These are phyloP conservation scores for Lichtheimia hyalospora DNA, from an alignment of 371 early-diverging fungal genomes.

Conservation along the genomic window DNA sequence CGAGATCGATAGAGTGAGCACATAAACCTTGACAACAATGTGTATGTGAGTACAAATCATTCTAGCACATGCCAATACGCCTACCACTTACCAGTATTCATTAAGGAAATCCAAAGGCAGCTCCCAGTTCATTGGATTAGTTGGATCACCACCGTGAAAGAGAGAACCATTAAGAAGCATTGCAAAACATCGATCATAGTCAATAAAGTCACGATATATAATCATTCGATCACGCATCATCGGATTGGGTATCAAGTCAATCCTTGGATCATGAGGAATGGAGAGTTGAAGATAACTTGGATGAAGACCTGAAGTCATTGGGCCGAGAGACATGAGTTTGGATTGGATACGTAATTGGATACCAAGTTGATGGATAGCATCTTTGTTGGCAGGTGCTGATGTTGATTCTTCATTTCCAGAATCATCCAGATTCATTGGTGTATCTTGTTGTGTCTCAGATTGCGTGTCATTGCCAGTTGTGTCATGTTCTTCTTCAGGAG, in stretches of 20 bases:
- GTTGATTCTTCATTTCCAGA: not conserved
- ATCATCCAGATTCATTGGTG: not conserved
- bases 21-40: no score
- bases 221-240: constrained; percentile 55
- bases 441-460: no score
- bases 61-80: no score
- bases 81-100: constrained; percentile 18
- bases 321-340: not conserved
- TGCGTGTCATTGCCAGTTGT: no score
- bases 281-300: constrained; percentile 24
- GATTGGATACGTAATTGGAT: constrained; percentile 19
- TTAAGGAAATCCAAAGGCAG: constrained; percentile 9
- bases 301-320: constrained; percentile 14
- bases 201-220: constrained; percentile 41
- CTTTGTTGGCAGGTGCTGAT: constrained; percentile 1
- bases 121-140: constrained; percentile 43
- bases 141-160: constrained; percentile 48
- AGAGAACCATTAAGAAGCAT: constrained; percentile 36
- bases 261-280: constrained; percentile 50
- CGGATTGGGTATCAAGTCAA: constrained; percentile 50
- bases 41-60: no score
- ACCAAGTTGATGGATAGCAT: constrained; percentile 20
- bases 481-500: no score
- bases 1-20: no score
- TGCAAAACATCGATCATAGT: constrained; percentile 50